Conservation (phyloP, 176 grass and related monocot species). For the Carex cristatella region DNA sequence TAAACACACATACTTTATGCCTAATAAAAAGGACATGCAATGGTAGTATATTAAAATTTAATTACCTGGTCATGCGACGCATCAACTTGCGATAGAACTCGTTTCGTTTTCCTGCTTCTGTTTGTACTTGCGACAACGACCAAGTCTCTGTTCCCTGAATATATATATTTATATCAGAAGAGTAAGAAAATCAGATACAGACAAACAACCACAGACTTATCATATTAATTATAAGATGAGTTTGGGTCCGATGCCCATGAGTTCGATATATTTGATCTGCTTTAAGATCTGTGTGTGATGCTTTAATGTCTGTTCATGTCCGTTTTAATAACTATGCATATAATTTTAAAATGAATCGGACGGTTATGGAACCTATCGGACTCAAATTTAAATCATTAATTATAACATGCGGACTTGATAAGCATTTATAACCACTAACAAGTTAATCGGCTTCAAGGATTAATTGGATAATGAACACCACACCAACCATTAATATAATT, state of each 20-base stretch:
- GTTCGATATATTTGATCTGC: too few relatives aligned
- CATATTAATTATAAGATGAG: not conserved
- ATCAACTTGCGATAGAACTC: not conserved
- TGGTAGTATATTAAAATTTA: not conserved
- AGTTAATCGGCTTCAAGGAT: not conserved
- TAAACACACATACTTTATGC: not conserved
- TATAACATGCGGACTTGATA: not conserved
- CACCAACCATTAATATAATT: not conserved
- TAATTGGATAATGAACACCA: not conserved
- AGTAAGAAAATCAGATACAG: conserved; percentile 1
- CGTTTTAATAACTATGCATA: too few relatives aligned
- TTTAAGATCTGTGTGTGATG: too few relatives aligned
- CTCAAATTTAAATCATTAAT: not conserved
- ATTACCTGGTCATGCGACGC: conserved; percentile 25
- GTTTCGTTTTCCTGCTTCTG: conserved; percentile 7
- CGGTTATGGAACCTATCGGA: too few relatives aligned
- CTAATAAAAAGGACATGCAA: not conserved
- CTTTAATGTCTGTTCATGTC: too few relatives aligned
- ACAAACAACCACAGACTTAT: not conserved
- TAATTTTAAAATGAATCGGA: too few relatives aligned
- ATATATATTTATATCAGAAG: not conserved
- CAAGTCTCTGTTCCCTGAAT: conserved; percentile 6
- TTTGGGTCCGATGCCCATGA: too few relatives aligned
- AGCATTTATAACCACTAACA: not conserved
- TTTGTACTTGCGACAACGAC: conserved; percentile 10